A percentile compares a stretch with the other conserved stretches of the same genome.
Conservation (phyloP, 768 basidiomycete genomes). For the Naganishia onofrii region DNA sequence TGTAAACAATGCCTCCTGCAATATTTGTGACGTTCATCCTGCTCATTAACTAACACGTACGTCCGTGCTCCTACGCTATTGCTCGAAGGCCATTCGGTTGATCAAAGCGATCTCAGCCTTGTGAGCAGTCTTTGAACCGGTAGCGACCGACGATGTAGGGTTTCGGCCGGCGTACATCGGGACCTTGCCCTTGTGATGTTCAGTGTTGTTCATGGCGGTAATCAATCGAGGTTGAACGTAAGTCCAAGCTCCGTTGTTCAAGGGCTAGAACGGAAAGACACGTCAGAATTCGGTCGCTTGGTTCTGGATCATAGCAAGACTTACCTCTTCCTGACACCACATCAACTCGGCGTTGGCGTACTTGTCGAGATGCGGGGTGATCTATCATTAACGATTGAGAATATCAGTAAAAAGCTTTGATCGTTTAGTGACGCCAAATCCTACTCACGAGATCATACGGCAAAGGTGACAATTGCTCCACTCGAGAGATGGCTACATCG, state of each 20-base stretch:
- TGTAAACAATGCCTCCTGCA: background rate
- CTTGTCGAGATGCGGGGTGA: slow-evolving; percentile 90
- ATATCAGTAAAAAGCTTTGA: background rate
- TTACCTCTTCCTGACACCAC: slow-evolving; percentile 75
- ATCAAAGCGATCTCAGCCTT: slow-evolving; percentile 86
- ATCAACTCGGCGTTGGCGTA: slow-evolving; percentile 91
- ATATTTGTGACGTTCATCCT: slow-evolving; percentile 14
- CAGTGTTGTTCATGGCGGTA: slow-evolving; percentile 85
- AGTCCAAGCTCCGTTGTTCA: slow-evolving; percentile 97
- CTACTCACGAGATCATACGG: slow-evolving; percentile 82
- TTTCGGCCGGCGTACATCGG: slow-evolving; percentile 87
- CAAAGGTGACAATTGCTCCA: slow-evolving; percentile 96
- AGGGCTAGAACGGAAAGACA: slow-evolving; percentile 60
- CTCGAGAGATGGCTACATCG: slow-evolving; percentile 86
- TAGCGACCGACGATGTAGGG: slow-evolving; percentile 70
- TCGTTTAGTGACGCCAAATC: background rate
- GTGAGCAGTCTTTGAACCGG: slow-evolving; percentile 63
- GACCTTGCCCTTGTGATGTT: slow-evolving; percentile 86
- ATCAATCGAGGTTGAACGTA: slow-evolving; percentile 90
- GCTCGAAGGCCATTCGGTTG: slow-evolving; percentile 53
- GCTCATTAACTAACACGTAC: background rate
- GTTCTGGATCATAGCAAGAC: slow-evolving; percentile 25
- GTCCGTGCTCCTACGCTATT: background rate
- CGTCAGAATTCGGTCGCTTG: background rate
- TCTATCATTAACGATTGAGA: slow-evolving; percentile 53